Base-by-base conservation (phyloP, 352 stramenopile species). In the Phytopythium mirpurense region DNA sequence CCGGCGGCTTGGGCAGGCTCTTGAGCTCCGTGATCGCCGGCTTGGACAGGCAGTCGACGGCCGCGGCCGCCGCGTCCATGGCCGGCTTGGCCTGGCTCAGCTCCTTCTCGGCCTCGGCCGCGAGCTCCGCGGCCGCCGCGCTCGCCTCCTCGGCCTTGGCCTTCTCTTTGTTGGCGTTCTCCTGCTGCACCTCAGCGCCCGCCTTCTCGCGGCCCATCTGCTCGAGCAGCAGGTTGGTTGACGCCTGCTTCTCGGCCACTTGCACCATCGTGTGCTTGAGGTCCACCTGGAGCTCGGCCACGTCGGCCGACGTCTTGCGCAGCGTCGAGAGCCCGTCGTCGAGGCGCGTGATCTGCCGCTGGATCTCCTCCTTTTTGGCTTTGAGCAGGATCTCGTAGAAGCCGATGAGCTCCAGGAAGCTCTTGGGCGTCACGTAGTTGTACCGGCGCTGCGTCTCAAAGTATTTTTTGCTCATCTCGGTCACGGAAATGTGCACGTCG, bases 361-460 rank as follows among this genome's bases (percentile, higher is more conserved):
- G 92, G 60, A 98, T 95, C 41, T 98, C 86, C 42, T 88, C 79
- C 56, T 97, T 96, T 51, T 98, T 98, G 51, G 96, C 86, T 52
- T 86, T 88, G 23, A 99, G 79, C 37, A 99, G 59, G 59, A 98
- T 96, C 67, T 98, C 97, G 81, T 98, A 99, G 59, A 99, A 98
- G 32, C 76, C 88, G 44, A 99, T 99, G 14, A 99, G 74, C 71
- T 99, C 96, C 23, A 99, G 77, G 74, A 98, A 99, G 60, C 88
- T 98, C 76, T 99, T 99, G 8, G 96, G 96, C 38, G 96, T 99
- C 49, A 98, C 95, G 67, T 99, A 99, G 68, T 98, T 98, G 88
- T 98, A 98, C 9, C 96, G 83, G 0, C 94, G 76, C 63, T 98
- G 93, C 8, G 89, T 97, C 57, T 98, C 87, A 55, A 97, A 89